A percentile compares a stretch with the other conserved stretches of the same genome.
These are phyloP conservation scores for Boletus tylopilopsis DNA, from an alignment of 768 basidiomycete genomes.

Conservation along the genomic window DNA sequence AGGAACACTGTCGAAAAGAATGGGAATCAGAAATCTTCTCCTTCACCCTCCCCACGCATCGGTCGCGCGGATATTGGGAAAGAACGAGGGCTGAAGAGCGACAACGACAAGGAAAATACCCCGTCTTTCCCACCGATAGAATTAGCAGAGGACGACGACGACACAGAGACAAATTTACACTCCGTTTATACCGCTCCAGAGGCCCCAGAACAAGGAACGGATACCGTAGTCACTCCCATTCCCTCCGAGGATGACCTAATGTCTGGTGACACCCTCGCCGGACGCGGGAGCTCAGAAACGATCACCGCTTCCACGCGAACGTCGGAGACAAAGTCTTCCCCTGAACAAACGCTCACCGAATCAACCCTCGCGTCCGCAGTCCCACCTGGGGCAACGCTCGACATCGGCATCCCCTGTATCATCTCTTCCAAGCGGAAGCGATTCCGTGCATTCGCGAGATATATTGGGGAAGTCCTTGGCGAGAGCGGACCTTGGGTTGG, in stretches of 20 bases:
- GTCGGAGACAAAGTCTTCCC: slow-evolving; percentile 16
- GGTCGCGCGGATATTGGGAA: slow-evolving; percentile 17
- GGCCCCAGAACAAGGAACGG: slow-evolving; percentile 1
- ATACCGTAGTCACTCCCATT: slow-evolving; percentile 9
- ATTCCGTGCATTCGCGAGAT: slow-evolving; percentile 83
- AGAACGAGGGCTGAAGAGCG: slow-evolving; percentile 38
- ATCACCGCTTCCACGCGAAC: slow-evolving; percentile 21
- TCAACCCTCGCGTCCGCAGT: slow-evolving; percentile 22
- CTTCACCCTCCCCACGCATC: slow-evolving; percentile 15
- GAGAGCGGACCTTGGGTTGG: slow-evolving; percentile 87
- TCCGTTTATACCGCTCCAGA: slow-evolving; percentile 23
- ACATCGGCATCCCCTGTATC: slow-evolving; percentile 88
- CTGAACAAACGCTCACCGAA: slow-evolving; percentile 19
- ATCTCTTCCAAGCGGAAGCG: slow-evolving; percentile 78
- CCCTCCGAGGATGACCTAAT: slow-evolving; percentile 12
- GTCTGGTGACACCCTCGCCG: slow-evolving; percentile 20
- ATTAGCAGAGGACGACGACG: slow-evolving; percentile 35
- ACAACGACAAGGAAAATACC: slow-evolving; percentile 15
- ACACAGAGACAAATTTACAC: slow-evolving; percentile 25
- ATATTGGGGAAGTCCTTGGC: slow-evolving; percentile 84
- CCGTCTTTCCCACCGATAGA: slow-evolving; percentile 28
- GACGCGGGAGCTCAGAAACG: slow-evolving; percentile 26
- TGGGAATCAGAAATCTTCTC: slow-evolving; percentile 11
- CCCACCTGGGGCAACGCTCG: slow-evolving; percentile 61
- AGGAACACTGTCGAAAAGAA: slow-evolving; percentile 13